Evolutionary conservation across 306 rosid genomes (phyloP), one percentile per base, ranked within the genome.

Genomic region (Quercus suber): DNA sequence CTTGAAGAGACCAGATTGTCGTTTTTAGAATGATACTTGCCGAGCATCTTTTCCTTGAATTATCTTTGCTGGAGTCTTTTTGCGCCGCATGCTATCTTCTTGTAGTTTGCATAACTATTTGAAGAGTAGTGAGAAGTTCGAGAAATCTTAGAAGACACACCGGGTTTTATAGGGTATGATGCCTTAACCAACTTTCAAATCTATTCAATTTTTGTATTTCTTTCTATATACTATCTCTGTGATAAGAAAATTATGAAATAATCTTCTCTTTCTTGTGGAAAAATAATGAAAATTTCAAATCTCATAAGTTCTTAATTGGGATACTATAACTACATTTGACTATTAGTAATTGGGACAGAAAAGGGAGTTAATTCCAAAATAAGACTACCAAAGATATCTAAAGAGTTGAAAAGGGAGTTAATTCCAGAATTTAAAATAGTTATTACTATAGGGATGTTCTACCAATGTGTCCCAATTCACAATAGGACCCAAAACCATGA

Each of bases 1-100:
- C 78, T 75, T 75, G 70, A 75, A 75, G 25, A 60, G 56, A 13
- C 78, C 71, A n/a, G 70, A n/a, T 27, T 70, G 30, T 12, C 27
- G 43, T 75, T 75, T 74, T 10, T 67, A 23, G 56, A 75, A 7
- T 23, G 71, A 19, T 13, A 37, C 56, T 60, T n/a, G 35, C 55
- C 6, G 15, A 17, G 71, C 55, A 31, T 41, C 23, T 21, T 35
- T 8, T 15, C 28, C 35, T 20, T 56, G 37, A 2, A 31, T 65
- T 53, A 30, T 33, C 58, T 57, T 25, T 41, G 19, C 27, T 9
- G 14, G 64, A 52, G 65, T 53, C n/a, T 19, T 78, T 18, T 10
- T 35, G 30, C 11, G 9, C 6, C 23, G 64, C 73, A 49, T 76
- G 41, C 21, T 55, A 17, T 19, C 55, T 55, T 55, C 68, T 49